These are phyloP conservation scores for Cadophora malorum DNA, from an alignment of 2,329 filamentous ascomycete species.

Conservation along the genomic window DNA sequence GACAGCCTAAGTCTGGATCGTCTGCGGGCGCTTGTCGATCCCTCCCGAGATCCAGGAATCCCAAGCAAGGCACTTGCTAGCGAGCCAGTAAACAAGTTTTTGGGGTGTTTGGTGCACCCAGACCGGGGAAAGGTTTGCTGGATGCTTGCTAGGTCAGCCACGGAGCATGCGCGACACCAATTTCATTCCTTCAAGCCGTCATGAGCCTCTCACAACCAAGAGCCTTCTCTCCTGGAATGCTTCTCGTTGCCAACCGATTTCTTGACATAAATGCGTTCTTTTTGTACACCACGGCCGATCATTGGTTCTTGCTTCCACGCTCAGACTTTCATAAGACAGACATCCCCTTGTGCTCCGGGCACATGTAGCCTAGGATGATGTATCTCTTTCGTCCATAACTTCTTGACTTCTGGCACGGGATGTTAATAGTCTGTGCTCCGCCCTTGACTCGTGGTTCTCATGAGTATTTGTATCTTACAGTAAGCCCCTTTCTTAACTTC, in stretches of 20 bases:
- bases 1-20: not conserved
- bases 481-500: not conserved
- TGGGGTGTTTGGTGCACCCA: not conserved
- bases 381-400: not conserved
- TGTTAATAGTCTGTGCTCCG: constrained; percentile 7
- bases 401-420: not conserved
- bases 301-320: not conserved
- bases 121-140: not conserved
- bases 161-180: not conserved
- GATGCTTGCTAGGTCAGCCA: constrained; percentile 16
- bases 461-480: constrained; percentile 8
- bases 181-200: not conserved
- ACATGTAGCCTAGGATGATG: not conserved
- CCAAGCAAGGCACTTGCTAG: not conserved
- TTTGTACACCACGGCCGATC: not conserved
- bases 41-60: constrained; percentile 11
- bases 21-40: constrained; percentile 16
- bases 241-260: not conserved
- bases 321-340: constrained; percentile 1
- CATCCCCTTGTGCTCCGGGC: not conserved
- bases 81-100: not conserved
- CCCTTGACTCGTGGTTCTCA: constrained; percentile 1
- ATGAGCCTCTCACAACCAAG: not conserved
- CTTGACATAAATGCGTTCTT: constrained; percentile 2
- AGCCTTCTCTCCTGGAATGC: not conserved